Base-by-base conservation (phyloP, 805 yeast species). In the Nakazawaea sp. region DNA sequence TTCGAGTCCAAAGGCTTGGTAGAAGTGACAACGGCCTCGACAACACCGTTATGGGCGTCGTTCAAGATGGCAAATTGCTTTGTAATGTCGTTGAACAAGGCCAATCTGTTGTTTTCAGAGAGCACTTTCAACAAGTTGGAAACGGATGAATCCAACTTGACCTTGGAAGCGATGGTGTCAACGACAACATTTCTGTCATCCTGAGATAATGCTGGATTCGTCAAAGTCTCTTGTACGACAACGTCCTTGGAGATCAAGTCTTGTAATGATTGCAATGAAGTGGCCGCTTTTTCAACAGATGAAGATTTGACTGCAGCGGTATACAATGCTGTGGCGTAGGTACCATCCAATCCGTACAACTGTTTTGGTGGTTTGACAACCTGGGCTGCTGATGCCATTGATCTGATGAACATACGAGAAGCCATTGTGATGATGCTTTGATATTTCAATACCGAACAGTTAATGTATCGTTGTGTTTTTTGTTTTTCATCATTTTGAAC, bases 311-410 rank as follows among this genome's bases (percentile, higher is more conserved):
- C 81, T 40, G 97, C 81, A 17, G 97, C 97, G 38, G 89, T 71
- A 77, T 80, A 90, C 53, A 92, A 75, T 34, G 98, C 96, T 41
- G 87, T 75, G 51, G 97, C 98, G 64, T 90, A 90, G 47, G 97
- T 88, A 58, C 97, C 98, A 51, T 89, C 97, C 50, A 90, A 68
- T 47, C 97, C 97, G 56, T 75, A 90, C 60, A 90, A 74, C 74
- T 88, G 96, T 46, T 90, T 84, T 40, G 97, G 97, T 37, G 94
- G 88, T 64, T 78, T 81, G 55, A 74, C 75, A 42, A 73, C 43
- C 55, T 69, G 65, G 54, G 79, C 62, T 50, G 85, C 81, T 42
- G 89, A 64, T 55, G 94, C 90, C 69, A 82, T 61, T 41, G 81
- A 66, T 68, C 89, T 81, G 58, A 69, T 55, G 58, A 78, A 77